These are phyloP conservation scores for Claviceps sp. DNA, from an alignment of 2,329 filamentous ascomycete genomes.

Conservation along the genomic window DNA sequence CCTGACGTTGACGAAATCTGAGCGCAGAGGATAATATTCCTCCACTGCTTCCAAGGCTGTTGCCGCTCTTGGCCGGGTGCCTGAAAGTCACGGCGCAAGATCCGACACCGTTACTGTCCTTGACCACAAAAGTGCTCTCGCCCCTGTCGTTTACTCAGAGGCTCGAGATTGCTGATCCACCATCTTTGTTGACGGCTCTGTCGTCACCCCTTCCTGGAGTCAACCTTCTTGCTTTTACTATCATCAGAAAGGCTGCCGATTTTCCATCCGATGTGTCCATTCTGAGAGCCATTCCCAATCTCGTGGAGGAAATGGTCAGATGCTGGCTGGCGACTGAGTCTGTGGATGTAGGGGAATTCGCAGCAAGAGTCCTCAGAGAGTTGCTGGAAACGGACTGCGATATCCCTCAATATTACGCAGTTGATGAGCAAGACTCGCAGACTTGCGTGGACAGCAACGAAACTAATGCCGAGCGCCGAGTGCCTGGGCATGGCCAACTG, in stretches of 20 bases:
- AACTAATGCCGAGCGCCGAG: slow-evolving; percentile 20
- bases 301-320: slow-evolving; percentile 34
- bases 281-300: slow-evolving; percentile 33
- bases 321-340: slow-evolving; percentile 40
- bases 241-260: slow-evolving; percentile 41
- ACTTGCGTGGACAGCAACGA: slow-evolving; percentile 19
- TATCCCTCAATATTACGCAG: slow-evolving; percentile 11
- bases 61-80: slow-evolving; percentile 39
- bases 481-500: slow-evolving; percentile 36
- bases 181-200: slow-evolving; percentile 38
- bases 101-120: slow-evolving; percentile 34
- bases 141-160: slow-evolving; percentile 38
- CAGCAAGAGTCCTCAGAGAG: slow-evolving; percentile 35
- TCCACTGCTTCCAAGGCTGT: slow-evolving; percentile 36
- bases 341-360: slow-evolving; percentile 42
- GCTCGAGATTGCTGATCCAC: slow-evolving; percentile 36
- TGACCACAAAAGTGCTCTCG: slow-evolving; percentile 42
- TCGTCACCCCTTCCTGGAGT: slow-evolving; percentile 39
- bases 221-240: slow-evolving; percentile 42
- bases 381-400: slow-evolving; percentile 43
- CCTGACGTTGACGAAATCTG: background rate
- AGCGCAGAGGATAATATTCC: slow-evolving; percentile 36
- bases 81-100: slow-evolving; percentile 38
- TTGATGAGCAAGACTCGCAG: background rate
- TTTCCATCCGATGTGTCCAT: slow-evolving; percentile 35